A percentile compares a stretch with the other conserved stretches of the same genome.
These are phyloP conservation scores for Candida namnaoensis DNA, from an alignment of 805 yeast species.

Conservation along the genomic window DNA sequence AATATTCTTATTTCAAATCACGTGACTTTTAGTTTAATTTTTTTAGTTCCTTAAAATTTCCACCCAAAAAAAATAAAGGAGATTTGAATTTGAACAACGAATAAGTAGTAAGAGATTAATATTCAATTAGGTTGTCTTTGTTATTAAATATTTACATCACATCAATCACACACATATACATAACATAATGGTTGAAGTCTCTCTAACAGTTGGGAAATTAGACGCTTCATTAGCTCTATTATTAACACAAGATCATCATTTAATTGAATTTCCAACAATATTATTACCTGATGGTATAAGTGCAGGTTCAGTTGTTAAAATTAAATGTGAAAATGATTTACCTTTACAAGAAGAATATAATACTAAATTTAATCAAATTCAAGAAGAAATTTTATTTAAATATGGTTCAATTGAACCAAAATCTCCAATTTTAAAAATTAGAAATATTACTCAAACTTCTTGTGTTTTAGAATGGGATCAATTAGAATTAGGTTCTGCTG, in stretches of 20 bases:
- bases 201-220: slow-evolving; percentile 88
- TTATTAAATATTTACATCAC: too few species aligned
- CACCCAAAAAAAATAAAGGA: too few species aligned
- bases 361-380: slow-evolving; percentile 51
- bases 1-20: too few species aligned
- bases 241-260: slow-evolving; percentile 84
- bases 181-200: slow-evolving; percentile 71
- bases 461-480: slow-evolving; percentile 94
- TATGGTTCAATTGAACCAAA: slow-evolving; percentile 72
- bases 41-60: too few species aligned
- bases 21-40: too few species aligned
- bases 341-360: slow-evolving; percentile 57
- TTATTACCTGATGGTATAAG: slow-evolving; percentile 81
- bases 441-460: slow-evolving; percentile 87
- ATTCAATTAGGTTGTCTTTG: too few species aligned
- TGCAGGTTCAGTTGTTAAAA: slow-evolving; percentile 87
- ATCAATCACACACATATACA: too few species aligned
- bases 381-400: slow-evolving; percentile 59
- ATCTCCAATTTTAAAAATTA: slow-evolving; percentile 56
- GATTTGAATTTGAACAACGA: too few species aligned
- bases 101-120: too few species aligned
- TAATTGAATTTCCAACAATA: slow-evolving; percentile 95
- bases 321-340: slow-evolving; percentile 72
- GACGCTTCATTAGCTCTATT: slow-evolving; percentile 92
- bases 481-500: slow-evolving; percentile 74